A percentile compares a stretch with the other conserved stretches of the same genome.
These are phyloP conservation scores for Sugiyamaella pinicola DNA, from an alignment of 1,139 yeast species.

Conservation along the genomic window DNA sequence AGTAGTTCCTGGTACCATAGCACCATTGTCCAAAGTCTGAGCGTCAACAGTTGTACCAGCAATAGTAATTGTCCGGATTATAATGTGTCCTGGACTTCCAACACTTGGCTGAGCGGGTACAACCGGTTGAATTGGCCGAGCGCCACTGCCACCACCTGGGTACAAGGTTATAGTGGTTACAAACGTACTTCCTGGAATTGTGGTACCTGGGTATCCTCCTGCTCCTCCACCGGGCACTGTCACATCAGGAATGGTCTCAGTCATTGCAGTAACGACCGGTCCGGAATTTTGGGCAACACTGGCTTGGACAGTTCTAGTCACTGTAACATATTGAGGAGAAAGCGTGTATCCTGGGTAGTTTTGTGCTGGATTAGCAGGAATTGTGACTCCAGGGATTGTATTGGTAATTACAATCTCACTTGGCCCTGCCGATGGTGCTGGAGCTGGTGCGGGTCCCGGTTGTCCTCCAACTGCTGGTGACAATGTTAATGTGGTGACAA, in stretches of 20 bases:
- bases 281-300: background rate
- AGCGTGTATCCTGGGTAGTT: constrained; percentile 4
- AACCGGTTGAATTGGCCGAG: too few relatives aligned
- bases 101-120: constrained; percentile 5
- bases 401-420: constrained; percentile 10
- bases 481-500: constrained; percentile 13
- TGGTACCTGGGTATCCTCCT: constrained; percentile 19
- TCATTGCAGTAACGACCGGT: constrained; percentile 1
- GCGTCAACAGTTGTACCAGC: constrained; percentile 28
- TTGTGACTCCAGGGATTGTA: constrained; percentile 19
- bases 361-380: constrained; percentile 1
- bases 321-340: constrained; percentile 7
- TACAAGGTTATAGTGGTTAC: constrained; percentile 19
- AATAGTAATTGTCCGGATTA: constrained; percentile 24
- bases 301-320: constrained; percentile 13
- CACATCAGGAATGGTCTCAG: constrained; percentile 27
- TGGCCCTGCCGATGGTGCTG: constrained; percentile 3
- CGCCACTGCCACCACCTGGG: constrained; percentile 18
- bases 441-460: background rate
- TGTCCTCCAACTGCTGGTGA: constrained; percentile 3
- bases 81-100: constrained; percentile 21
- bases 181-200: constrained; percentile 27
- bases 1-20: constrained; percentile 25
- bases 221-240: constrained; percentile 24
- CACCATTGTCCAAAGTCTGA: constrained; percentile 21